phyloP scores from a whole-genome alignment of 2,329 filamentous ascomycete genomes.

The Colletotrichum horii region DNA sequence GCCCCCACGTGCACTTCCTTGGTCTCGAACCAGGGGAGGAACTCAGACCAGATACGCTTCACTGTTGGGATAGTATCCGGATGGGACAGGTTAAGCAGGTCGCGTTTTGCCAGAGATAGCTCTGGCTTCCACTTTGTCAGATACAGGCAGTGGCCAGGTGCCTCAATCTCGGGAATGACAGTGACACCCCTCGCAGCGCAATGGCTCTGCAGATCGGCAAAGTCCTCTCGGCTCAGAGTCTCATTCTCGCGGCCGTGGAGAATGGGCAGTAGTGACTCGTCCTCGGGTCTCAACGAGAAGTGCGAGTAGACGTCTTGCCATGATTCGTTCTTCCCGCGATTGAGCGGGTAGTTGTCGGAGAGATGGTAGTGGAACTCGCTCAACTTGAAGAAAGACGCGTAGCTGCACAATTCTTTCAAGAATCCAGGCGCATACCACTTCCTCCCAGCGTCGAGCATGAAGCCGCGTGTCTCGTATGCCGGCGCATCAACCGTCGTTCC shows the following conservation, averaged over 20 bases:
- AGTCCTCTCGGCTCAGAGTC: conserved; percentile 35
- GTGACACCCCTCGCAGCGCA: conserved; percentile 57
- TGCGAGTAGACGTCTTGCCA: conserved; percentile 51
- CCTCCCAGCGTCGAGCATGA: conserved; percentile 36
- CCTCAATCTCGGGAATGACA: conserved; percentile 59
- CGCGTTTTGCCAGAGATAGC: conserved; percentile 48
- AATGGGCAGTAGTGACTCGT: conserved; percentile 24
- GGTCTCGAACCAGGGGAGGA: conserved; percentile 58
- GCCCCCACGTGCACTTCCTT: conserved; percentile 60
- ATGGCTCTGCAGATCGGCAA: conserved; percentile 52
- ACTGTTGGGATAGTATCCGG: conserved; percentile 55
- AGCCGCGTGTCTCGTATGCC: conserved; percentile 48
- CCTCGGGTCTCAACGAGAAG: conserved; percentile 42
- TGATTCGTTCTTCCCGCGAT: conserved; percentile 49
- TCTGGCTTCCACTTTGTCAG: conserved; percentile 62
- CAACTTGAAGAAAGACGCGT: conserved; percentile 52
- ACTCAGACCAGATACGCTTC: conserved; percentile 55
- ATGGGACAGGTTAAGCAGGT: conserved; percentile 56
- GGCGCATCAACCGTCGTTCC: conserved; percentile 41
- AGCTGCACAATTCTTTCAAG: conserved; percentile 47
- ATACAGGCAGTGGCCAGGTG: conserved; percentile 56
- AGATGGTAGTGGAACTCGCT: conserved; percentile 54
- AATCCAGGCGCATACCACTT: conserved; percentile 33
- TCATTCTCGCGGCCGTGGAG: conserved; percentile 29
- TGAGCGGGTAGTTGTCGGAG: conserved; percentile 53